Conservation (phyloP, 2,329 filamentous ascomycete genomes). For the Penicillium corylophilum region DNA sequence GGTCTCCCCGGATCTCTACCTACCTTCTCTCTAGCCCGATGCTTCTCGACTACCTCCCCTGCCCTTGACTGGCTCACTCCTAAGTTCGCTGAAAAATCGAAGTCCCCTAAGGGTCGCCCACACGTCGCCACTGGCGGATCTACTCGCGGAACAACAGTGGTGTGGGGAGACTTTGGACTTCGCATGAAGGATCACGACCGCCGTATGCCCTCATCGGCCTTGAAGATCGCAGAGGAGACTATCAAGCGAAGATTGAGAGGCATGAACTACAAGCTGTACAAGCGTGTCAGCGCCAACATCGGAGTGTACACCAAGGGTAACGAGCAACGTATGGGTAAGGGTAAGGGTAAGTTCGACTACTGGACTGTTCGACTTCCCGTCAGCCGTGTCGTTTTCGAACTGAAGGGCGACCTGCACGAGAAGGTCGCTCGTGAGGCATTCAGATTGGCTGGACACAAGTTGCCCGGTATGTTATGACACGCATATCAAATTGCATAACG, state of each 20-base stretch:
- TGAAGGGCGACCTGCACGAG: slow-evolving; percentile 91
- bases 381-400: slow-evolving; percentile 87
- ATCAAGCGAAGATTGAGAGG: slow-evolving; percentile 87
- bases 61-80: slow-evolving; percentile 77
- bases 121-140: slow-evolving; percentile 89
- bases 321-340: slow-evolving; percentile 98
- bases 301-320: slow-evolving; percentile 96
- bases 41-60: slow-evolving; percentile 70
- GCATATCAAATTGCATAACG: slow-evolving; percentile 2
- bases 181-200: slow-evolving; percentile 93
- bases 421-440: slow-evolving; percentile 93
- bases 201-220: slow-evolving; percentile 78
- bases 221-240: slow-evolving; percentile 89
- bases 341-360: slow-evolving; percentile 95
- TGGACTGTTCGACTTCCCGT: slow-evolving; percentile 91
- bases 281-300: slow-evolving; percentile 85
- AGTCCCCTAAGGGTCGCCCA: slow-evolving; percentile 83
- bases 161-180: slow-evolving; percentile 94
- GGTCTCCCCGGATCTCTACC: slow-evolving; percentile 29
- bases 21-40: slow-evolving; percentile 50
- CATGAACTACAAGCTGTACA: slow-evolving; percentile 89
- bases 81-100: slow-evolving; percentile 74
- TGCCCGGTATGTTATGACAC: slow-evolving; percentile 67
- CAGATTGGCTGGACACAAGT: slow-evolving; percentile 87
- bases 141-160: slow-evolving; percentile 86